Conservation (phyloP, 345 rosid genomes). For the Salix arbutifolia region DNA sequence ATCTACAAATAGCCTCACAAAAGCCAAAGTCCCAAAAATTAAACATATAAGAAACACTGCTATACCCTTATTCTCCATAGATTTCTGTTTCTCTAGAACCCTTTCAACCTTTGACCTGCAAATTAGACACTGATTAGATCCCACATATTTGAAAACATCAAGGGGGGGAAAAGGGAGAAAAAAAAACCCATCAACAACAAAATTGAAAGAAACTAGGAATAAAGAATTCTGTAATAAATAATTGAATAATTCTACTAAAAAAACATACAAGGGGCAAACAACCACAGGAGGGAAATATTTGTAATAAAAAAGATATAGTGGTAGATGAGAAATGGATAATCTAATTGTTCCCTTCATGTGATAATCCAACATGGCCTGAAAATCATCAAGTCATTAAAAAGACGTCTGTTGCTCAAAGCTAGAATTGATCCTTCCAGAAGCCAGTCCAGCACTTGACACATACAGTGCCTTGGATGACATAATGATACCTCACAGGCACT, state of each 20-base stretch:
- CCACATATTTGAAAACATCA: not conserved
- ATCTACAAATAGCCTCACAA: slow-evolving; percentile 46
- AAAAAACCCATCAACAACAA: not conserved
- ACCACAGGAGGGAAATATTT: not conserved
- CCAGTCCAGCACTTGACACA: not conserved
- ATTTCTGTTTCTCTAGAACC: slow-evolving; percentile 43
- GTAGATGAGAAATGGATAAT: not conserved
- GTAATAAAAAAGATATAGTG: not conserved
- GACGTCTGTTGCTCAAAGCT: not conserved
- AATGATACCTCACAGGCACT: not conserved
- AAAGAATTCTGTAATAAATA: not conserved
- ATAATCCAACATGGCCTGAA: not conserved
- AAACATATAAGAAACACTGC: slow-evolving; percentile 56
- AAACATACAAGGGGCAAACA: not conserved
- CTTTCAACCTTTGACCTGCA: slow-evolving; percentile 56
- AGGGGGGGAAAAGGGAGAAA: not conserved
- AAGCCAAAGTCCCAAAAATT: slow-evolving; percentile 50
- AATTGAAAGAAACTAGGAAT: not conserved
- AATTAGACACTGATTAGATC: slow-evolving; percentile 9
- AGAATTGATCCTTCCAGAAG: not conserved
- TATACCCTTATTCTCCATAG: slow-evolving; percentile 78
- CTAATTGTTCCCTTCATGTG: not conserved
- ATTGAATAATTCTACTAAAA: not conserved
- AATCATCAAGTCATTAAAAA: not conserved
- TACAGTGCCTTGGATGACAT: not conserved